Conservation (phyloP, 306 rosid genomes). For the Fragaria ananassa region DNA sequence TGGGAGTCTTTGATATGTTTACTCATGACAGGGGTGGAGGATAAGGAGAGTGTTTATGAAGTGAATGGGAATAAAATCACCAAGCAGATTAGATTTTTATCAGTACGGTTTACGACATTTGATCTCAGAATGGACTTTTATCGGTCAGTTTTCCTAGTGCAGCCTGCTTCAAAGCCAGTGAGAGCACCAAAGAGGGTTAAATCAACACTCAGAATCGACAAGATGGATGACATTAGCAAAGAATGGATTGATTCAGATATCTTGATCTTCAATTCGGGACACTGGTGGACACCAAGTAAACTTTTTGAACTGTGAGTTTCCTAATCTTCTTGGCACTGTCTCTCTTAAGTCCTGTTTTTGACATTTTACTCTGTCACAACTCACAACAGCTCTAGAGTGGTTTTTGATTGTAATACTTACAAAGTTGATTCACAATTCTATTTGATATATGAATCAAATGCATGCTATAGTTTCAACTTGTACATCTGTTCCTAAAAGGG, state of each 20-base stretch:
- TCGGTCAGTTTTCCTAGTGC: slow-evolving; percentile 73
- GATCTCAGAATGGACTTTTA: slow-evolving; percentile 73
- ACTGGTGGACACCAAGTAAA: slow-evolving; percentile 85
- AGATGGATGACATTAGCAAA: slow-evolving; percentile 64
- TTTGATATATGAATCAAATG: background rate
- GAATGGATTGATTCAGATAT: slow-evolving; percentile 89
- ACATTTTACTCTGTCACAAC: background rate
- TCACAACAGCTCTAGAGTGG: background rate
- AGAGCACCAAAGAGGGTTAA: slow-evolving; percentile 71
- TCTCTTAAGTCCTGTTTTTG: background rate
- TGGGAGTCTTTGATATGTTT: slow-evolving; percentile 91
- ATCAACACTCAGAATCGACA: slow-evolving; percentile 59
- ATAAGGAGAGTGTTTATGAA: slow-evolving; percentile 73
- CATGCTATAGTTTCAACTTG: background rate
- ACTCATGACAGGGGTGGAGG: slow-evolving; percentile 77
- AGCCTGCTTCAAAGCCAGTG: slow-evolving; percentile 47
- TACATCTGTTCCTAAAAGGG: background rate
- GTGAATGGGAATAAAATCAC: slow-evolving; percentile 68
- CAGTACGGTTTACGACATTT: slow-evolving; percentile 52
- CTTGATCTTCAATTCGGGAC: slow-evolving; percentile 80
- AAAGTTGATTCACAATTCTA: slow-evolving; percentile 13
- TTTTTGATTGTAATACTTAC: background rate
- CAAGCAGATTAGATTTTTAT: slow-evolving; percentile 60
- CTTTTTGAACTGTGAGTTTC: slow-evolving; percentile 75
- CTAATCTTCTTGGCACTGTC: slow-evolving; percentile 14